Percentiles rank a stretch among this genome's conserved stretches.
Evolutionary conservation across 495 filamentous ascomycete species (phyloP).

Genomic region (Podospora pseudocomata): DNA sequence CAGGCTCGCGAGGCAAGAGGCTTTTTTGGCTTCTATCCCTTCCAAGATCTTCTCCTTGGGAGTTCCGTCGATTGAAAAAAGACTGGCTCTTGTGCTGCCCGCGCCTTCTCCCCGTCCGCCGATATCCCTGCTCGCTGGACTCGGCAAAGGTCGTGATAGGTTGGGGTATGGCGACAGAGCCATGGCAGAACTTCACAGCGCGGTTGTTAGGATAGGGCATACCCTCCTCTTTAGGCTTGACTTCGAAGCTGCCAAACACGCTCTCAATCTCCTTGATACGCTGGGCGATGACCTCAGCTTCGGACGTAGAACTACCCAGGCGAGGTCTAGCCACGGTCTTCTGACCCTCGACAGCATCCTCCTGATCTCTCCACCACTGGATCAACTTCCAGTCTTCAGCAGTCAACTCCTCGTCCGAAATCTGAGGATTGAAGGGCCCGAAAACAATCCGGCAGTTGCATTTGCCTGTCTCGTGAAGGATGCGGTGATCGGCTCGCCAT

Average conservation of each 20-base stretch:
- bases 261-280: slow-evolving; percentile 20
- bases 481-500: slow-evolving; percentile 40
- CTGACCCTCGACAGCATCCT: not conserved
- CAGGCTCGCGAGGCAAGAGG: not conserved
- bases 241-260: slow-evolving; percentile 16
- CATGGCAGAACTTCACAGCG: not conserved
- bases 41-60: not conserved
- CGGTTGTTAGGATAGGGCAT: not conserved
- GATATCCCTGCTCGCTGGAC: not conserved
- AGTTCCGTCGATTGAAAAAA: not conserved
- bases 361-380: slow-evolving; percentile 12
- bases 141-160: not conserved
- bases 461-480: slow-evolving; percentile 30
- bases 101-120: not conserved
- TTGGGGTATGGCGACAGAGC: not conserved
- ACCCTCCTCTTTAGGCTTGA: not conserved
- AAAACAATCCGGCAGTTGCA: slow-evolving; percentile 37
- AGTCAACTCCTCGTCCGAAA: slow-evolving; percentile 19
- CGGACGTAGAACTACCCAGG: not conserved
- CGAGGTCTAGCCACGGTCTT: not conserved
- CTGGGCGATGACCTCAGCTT: slow-evolving; percentile 2
- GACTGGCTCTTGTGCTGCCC: not conserved
- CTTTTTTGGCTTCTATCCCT: not conserved
- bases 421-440: slow-evolving; percentile 21
- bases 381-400: slow-evolving; percentile 13